Evolutionary conservation across 2,329 filamentous ascomycete species (phyloP).

Genomic region (Phaeophleospora eucalypticola): DNA sequence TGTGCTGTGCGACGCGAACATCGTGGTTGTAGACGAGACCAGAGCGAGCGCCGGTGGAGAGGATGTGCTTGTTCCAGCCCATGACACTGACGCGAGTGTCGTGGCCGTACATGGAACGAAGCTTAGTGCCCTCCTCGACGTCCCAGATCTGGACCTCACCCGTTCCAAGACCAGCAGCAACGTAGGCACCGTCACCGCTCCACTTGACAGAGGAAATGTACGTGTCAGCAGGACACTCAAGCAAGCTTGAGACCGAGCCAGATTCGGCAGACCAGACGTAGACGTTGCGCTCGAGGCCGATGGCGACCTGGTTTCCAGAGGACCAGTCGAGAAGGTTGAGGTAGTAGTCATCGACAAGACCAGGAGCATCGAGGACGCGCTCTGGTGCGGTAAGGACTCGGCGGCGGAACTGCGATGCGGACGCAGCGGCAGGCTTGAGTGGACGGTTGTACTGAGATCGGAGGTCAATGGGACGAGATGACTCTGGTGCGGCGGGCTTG

Average conservation of each 20-base stretch:
- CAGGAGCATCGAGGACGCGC: conserved; percentile 91
- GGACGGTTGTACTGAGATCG: conserved; percentile 97
- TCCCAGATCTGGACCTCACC: conserved; percentile 99
- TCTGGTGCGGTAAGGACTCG: conserved; percentile 93
- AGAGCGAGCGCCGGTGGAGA: conserved; percentile 90
- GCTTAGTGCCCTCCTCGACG: conserved; percentile 87
- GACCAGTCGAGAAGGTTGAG: conserved; percentile 98
- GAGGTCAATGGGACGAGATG: conserved; percentile 95
- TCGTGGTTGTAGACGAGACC: conserved; percentile 98
- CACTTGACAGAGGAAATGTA: conserved; percentile 99
- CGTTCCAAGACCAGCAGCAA: conserved; percentile 88
- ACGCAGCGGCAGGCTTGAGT: conserved; percentile 69
- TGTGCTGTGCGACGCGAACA: conserved; percentile 95
- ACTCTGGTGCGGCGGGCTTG: conserved; percentile 97
- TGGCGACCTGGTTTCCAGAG: conserved; percentile 94
- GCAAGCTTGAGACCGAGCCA: conserved; percentile 79
- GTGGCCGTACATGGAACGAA: conserved; percentile 97
- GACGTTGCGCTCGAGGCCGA: conserved; percentile 92
- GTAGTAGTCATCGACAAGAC: conserved; percentile 97
- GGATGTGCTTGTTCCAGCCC: conserved; percentile 98
- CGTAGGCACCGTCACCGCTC: conserved; percentile 95
- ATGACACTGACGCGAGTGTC: conserved; percentile 95
- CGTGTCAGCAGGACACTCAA: conserved; percentile 84
- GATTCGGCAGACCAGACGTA: conserved; percentile 98
- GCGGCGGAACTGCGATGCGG: conserved; percentile 80